These are phyloP conservation scores for Neofusicoccum umdonicola DNA, from an alignment of 2,329 filamentous ascomycete species.

Conservation along the genomic window DNA sequence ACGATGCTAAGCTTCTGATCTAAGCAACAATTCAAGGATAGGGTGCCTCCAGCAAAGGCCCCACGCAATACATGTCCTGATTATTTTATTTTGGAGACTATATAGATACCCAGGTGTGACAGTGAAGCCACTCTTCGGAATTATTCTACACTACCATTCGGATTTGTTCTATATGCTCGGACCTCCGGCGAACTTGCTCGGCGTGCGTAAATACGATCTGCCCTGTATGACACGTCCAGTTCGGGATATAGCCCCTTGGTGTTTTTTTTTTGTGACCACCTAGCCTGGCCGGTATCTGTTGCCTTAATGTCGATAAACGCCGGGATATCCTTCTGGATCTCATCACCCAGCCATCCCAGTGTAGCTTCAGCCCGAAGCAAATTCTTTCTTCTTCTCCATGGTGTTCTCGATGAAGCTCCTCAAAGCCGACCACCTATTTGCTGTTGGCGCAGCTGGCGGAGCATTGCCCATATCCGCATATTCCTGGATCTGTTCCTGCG, in stretches of 20 bases:
- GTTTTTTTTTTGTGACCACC: not conserved
- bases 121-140: conserved; percentile 1
- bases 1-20: not conserved
- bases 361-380: conserved; percentile 37
- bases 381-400: conserved; percentile 84
- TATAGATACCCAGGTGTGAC: conserved; percentile 13
- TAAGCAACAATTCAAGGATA: conserved; percentile 10
- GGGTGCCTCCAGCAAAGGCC: not conserved
- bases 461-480: not conserved
- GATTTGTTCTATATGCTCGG: too few relatives aligned
- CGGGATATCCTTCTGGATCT: too few relatives aligned
- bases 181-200: too few relatives aligned
- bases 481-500: conserved; percentile 17
- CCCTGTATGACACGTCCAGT: too few relatives aligned
- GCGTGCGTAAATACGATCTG: too few relatives aligned
- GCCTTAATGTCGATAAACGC: not conserved
- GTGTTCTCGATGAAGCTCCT: conserved; percentile 80
- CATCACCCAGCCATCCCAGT: too few relatives aligned
- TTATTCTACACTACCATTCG: not conserved
- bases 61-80: not conserved
- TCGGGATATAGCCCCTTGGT: not conserved
- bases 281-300: too few relatives aligned
- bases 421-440: conserved; percentile 70
- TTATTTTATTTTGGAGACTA: not conserved
- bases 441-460: conserved; percentile 21